phyloP scores from a whole-genome alignment of 1,284 basidiomycete species.

The Mrakiaceae sp. region DNA sequence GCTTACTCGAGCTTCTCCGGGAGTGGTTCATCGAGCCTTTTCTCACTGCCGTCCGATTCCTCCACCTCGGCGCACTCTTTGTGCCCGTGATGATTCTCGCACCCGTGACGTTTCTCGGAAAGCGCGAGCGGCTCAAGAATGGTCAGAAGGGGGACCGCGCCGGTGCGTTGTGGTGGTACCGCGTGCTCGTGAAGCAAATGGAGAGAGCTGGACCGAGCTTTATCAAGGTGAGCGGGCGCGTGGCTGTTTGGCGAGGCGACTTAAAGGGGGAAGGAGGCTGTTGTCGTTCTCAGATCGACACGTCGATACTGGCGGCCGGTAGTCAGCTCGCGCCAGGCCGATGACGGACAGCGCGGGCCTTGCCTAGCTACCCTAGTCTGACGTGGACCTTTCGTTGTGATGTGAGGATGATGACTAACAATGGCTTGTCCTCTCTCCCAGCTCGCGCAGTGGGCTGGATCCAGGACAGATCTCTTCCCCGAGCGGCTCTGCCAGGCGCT shows the following conservation, averaged over 20 bases:
- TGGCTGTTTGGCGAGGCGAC: neutral
- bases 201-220: conserved; percentile 92
- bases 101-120: conserved; percentile 75
- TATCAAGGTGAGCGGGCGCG: conserved; percentile 58
- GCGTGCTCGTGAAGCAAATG: conserved; percentile 78
- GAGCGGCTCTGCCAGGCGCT: conserved; percentile 77
- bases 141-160: conserved; percentile 53
- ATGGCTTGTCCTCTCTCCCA: conserved; percentile 27
- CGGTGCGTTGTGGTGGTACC: conserved; percentile 94
- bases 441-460: conserved; percentile 98
- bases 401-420: too few species aligned
- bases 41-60: conserved; percentile 69
- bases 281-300: neutral
- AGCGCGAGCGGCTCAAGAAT: conserved; percentile 24
- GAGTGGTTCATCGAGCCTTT: conserved; percentile 69
- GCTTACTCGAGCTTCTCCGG: neutral
- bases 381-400: too few species aligned
- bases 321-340: neutral
- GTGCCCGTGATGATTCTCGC: conserved; percentile 71
- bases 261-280: neutral
- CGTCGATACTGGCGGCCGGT: too few species aligned
- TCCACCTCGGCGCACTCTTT: conserved; percentile 74
- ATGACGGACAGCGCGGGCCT: neutral
- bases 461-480: conserved; percentile 88
- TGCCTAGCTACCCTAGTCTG: neutral